These are phyloP conservation scores for Macadamia tetraphylla DNA, from an alignment of 164 flowering plant genomes.

Conservation along the genomic window DNA sequence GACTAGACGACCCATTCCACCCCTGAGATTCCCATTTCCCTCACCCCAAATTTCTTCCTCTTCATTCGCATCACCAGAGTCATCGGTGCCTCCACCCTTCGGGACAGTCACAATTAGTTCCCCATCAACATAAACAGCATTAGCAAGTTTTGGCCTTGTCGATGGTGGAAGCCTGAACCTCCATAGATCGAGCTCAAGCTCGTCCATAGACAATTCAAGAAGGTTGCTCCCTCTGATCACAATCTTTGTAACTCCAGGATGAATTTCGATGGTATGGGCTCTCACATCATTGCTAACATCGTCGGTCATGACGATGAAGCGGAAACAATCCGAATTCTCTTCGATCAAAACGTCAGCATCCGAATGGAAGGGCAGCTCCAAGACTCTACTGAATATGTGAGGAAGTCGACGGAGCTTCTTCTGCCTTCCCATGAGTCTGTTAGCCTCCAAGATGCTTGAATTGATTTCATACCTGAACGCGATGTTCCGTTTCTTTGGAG, in stretches of 20 bases:
- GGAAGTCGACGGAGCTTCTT: slow-evolving; percentile 78
- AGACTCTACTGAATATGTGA: slow-evolving; percentile 67
- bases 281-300: slow-evolving; percentile 34
- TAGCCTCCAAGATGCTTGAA: slow-evolving; percentile 15
- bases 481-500: slow-evolving; percentile 50
- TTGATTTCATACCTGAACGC: slow-evolving; percentile 30
- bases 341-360: slow-evolving; percentile 69
- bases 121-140: slow-evolving; percentile 59
- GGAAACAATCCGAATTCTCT: slow-evolving; percentile 46
- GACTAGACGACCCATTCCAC: slow-evolving; percentile 39
- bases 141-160: slow-evolving; percentile 67
- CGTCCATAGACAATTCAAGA: slow-evolving; percentile 31
- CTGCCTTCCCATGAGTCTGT: slow-evolving; percentile 16
- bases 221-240: slow-evolving; percentile 42
- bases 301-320: slow-evolving; percentile 38
- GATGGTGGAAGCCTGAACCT: slow-evolving; percentile 68
- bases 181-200: slow-evolving; percentile 78
- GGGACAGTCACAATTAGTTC: slow-evolving; percentile 84
- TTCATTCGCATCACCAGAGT: not conserved
- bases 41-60: slow-evolving; percentile 21
- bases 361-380: slow-evolving; percentile 67
- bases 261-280: slow-evolving; percentile 52
- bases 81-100: slow-evolving; percentile 29
- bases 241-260: slow-evolving; percentile 73
- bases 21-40: slow-evolving; percentile 7